These are phyloP conservation scores for Castanopsis chinensis DNA, from an alignment of 306 rosid genomes.

Conservation along the genomic window DNA sequence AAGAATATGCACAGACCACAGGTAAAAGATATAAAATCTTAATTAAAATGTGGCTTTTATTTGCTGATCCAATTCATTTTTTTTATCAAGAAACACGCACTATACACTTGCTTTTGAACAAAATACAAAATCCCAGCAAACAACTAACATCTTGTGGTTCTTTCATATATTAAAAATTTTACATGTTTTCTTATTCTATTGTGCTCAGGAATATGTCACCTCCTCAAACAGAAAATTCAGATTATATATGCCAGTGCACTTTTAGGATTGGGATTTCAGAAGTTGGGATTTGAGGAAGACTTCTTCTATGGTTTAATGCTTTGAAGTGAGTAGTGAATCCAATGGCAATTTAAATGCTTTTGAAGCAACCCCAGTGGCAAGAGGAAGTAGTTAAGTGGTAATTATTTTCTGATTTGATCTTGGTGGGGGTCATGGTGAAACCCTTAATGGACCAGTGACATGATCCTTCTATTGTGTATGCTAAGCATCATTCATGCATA, in stretches of 20 bases:
- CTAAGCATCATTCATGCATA: background rate
- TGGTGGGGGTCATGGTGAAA: background rate
- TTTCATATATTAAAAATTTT: constrained; percentile 2
- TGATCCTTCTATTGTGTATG: background rate
- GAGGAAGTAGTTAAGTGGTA: background rate
- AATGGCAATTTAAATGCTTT: background rate
- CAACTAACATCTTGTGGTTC: background rate
- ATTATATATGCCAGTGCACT: constrained; percentile 22
- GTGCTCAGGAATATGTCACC: constrained; percentile 28
- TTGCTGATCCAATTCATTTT: constrained; percentile 5
- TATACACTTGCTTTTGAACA: background rate
- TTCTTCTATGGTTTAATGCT: constrained; percentile 30
- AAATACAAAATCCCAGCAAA: background rate
- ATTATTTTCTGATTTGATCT: background rate
- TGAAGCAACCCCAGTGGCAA: background rate
- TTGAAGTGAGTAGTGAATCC: background rate
- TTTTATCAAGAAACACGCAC: background rate
- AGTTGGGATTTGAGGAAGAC: constrained; percentile 36
- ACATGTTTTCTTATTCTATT: constrained; percentile 9
- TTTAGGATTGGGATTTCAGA: constrained; percentile 31
- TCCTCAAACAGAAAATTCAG: constrained; percentile 23
- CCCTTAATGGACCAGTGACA: background rate
- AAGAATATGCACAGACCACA: constrained; percentile 15
- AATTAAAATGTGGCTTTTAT: background rate
- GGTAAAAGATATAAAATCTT: constrained; percentile 18